phyloP scores from a whole-genome alignment of 1,284 basidiomycete genomes.

The Boletus subluridellus region DNA sequence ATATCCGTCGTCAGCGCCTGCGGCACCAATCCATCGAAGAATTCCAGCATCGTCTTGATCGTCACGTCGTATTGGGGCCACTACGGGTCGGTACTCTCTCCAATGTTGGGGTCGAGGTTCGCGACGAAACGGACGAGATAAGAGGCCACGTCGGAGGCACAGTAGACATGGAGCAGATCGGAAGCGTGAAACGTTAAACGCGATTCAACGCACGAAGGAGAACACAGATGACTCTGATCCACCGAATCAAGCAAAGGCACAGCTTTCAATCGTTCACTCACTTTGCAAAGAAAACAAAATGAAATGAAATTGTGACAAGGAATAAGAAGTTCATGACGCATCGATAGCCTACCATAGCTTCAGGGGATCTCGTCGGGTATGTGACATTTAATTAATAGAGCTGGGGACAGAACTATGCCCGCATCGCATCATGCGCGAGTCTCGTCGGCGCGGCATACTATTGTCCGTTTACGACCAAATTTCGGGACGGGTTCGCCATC shows the following conservation, averaged over 20 bases:
- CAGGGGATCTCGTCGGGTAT: too few species aligned
- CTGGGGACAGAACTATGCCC: too few species aligned
- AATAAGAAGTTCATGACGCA: neutral
- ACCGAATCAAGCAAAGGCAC: slow-evolving; percentile 43
- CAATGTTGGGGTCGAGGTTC: slow-evolving; percentile 48
- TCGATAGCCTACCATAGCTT: neutral
- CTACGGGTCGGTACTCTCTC: slow-evolving; percentile 27
- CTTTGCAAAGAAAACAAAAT: neutral
- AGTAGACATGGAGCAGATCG: slow-evolving; percentile 41
- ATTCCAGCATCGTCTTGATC: slow-evolving; percentile 38
- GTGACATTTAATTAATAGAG: too few species aligned
- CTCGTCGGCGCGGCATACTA: too few species aligned
- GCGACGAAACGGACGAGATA: slow-evolving; percentile 43
- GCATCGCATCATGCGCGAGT: too few species aligned
- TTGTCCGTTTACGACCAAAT: too few species aligned
- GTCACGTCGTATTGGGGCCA: slow-evolving; percentile 50
- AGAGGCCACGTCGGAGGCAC: slow-evolving; percentile 38
- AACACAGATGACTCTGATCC: neutral
- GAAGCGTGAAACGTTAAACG: slow-evolving; percentile 35
- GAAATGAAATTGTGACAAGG: too few species aligned
- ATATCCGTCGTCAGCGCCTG: slow-evolving; percentile 40
- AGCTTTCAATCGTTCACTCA: slow-evolving; percentile 44
- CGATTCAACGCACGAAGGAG: neutral
- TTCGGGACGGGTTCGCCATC: too few species aligned
- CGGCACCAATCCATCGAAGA: slow-evolving; percentile 41